phyloP scores from a whole-genome alignment of 345 rosid species.

The Gossypium arboreum region DNA sequence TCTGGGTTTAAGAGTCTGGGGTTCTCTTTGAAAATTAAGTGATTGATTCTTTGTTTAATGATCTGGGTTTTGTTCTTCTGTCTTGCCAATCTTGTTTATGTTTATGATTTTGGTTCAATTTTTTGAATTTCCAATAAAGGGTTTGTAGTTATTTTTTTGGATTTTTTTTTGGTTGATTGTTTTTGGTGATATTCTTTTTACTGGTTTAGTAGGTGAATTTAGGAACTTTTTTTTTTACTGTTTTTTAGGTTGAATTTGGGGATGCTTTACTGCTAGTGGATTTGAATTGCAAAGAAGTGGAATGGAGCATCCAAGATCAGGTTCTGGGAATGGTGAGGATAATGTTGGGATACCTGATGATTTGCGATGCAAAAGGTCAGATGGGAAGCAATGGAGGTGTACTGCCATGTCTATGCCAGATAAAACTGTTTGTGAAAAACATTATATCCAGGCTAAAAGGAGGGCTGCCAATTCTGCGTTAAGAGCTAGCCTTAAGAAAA shows the following conservation, averaged over 20 bases:
- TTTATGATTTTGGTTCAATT: not conserved
- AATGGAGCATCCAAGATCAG: conserved; percentile 56
- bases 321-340: conserved; percentile 59
- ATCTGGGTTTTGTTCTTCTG: not conserved
- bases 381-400: conserved; percentile 99
- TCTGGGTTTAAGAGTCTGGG: conserved; percentile 8
- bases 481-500: conserved; percentile 81
- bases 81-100: not conserved
- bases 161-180: conserved; percentile 1
- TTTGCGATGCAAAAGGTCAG: conserved; percentile 94
- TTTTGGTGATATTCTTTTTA: not conserved
- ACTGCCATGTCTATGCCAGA: conserved; percentile 98
- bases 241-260: conserved; percentile 15
- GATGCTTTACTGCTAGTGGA: conserved; percentile 17
- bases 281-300: conserved; percentile 19
- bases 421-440: conserved; percentile 97
- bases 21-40: not conserved
- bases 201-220: not conserved
- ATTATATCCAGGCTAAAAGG: conserved; percentile 86
- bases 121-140: not conserved
- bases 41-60: not conserved
- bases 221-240: not conserved
- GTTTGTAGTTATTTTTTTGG: not conserved
- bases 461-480: conserved; percentile 93
- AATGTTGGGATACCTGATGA: conserved; percentile 78